Evolutionary conservation across 331 rosid genomes (phyloP).

Genomic region (Malus hybrid): DNA sequence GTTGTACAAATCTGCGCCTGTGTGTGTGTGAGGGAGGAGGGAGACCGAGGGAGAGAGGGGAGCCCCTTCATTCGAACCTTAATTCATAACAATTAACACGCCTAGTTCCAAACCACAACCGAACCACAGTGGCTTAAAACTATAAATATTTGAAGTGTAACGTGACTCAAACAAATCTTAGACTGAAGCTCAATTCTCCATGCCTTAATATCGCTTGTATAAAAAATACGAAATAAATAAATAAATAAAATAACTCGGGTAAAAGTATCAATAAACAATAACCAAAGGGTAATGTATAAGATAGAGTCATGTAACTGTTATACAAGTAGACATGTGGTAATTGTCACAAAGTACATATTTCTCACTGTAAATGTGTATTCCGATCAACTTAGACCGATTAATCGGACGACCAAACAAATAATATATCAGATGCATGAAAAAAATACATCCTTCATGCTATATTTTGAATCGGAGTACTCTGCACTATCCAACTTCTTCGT

Average conservation of each 20-base stretch:
- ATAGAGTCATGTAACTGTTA: neutral
- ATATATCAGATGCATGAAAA: neutral
- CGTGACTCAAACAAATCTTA: too few relatives aligned
- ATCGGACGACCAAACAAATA: constrained; percentile 8
- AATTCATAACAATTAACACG: too few relatives aligned
- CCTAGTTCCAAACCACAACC: too few relatives aligned
- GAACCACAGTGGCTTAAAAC: too few relatives aligned
- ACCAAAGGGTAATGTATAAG: neutral
- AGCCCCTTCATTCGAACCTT: too few relatives aligned
- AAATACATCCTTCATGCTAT: constrained; percentile 7
- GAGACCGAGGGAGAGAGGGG: too few relatives aligned
- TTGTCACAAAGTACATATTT: neutral
- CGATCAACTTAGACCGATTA: constrained; percentile 18
- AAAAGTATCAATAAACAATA: neutral
- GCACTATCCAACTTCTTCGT: constrained; percentile 12
- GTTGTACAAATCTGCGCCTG: too few relatives aligned
- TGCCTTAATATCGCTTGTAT: too few relatives aligned
- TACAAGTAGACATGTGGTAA: neutral
- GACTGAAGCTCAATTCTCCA: too few relatives aligned
- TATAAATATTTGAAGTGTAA: too few relatives aligned
- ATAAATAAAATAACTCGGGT: neutral
- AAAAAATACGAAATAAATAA: neutral
- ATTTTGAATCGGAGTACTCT: neutral
- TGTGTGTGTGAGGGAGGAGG: too few relatives aligned
- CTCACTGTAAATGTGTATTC: neutral